Conservation (phyloP, 768 basidiomycete species). For the Multifurca ochricompacta region DNA sequence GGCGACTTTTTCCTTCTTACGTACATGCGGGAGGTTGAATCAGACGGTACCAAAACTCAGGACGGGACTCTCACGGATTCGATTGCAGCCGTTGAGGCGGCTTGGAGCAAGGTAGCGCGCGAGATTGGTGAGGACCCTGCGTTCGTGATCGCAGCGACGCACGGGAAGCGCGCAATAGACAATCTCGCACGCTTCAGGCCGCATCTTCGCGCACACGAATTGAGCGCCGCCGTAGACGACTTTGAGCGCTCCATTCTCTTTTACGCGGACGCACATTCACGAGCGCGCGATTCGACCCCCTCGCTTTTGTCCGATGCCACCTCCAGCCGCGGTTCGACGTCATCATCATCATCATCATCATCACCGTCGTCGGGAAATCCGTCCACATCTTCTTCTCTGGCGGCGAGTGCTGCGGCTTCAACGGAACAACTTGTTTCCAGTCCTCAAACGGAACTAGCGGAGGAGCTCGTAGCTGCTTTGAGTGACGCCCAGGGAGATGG, state of each 20-base stretch:
- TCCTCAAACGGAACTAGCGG: not conserved
- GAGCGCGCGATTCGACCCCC: slow-evolving; percentile 33
- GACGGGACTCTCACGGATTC: slow-evolving; percentile 70
- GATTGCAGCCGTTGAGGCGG: slow-evolving; percentile 65
- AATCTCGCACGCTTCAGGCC: slow-evolving; percentile 61
- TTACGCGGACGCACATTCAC: slow-evolving; percentile 52
- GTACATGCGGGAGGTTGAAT: slow-evolving; percentile 21
- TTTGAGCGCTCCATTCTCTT: slow-evolving; percentile 62
- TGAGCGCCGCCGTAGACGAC: slow-evolving; percentile 48
- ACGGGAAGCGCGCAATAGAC: slow-evolving; percentile 71
- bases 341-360: too few relatives aligned
- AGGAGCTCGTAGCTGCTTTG: not conserved
- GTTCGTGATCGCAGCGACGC: slow-evolving; percentile 65
- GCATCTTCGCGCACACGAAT: slow-evolving; percentile 43
- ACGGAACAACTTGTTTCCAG: not conserved
- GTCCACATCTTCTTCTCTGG: slow-evolving; percentile 32
- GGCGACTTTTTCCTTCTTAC: not conserved
- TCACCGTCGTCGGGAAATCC: slow-evolving; percentile 39
- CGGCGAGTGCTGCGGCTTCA: not conserved
- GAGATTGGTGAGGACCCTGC: slow-evolving; percentile 63
- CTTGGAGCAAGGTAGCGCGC: slow-evolving; percentile 41
- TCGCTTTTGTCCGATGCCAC: slow-evolving; percentile 30
- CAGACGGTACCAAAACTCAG: slow-evolving; percentile 28
- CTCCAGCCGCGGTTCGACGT: slow-evolving; percentile 32
- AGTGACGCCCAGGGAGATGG: slow-evolving; percentile 17